These are phyloP conservation scores for Paraleonurus japonicus DNA, from an alignment of 257 asterid species.

Conservation along the genomic window DNA sequence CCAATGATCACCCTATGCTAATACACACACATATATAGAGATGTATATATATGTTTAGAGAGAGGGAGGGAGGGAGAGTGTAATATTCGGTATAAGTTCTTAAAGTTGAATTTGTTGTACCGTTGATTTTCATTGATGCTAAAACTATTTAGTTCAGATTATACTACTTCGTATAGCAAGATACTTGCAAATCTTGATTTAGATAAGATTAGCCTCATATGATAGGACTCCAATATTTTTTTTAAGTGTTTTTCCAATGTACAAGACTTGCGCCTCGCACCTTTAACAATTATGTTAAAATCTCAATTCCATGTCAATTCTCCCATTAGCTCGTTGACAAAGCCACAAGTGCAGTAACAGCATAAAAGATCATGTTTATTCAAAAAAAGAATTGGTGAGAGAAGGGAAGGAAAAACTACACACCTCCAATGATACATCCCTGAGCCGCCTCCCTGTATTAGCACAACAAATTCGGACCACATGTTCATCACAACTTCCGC, in stretches of 20 bases:
- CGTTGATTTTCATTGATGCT: background rate
- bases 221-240: too few relatives aligned
- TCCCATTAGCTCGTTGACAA: background rate
- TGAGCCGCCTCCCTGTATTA: slow-evolving; percentile 86
- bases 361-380: background rate
- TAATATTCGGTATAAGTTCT: background rate
- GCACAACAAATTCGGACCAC: slow-evolving; percentile 89
- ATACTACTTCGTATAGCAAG: too few relatives aligned
- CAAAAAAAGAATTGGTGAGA: slow-evolving; percentile 20
- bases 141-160: too few relatives aligned
- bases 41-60: too few relatives aligned
- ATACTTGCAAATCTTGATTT: too few relatives aligned
- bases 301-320: background rate
- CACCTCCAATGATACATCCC: slow-evolving; percentile 87
- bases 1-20: background rate
- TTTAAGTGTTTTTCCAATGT: too few relatives aligned
- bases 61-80: too few relatives aligned
- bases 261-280: too few relatives aligned
- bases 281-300: background rate
- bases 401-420: slow-evolving; percentile 13
- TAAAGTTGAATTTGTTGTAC: background rate
- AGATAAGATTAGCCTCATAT: too few relatives aligned
- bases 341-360: slow-evolving; percentile 5
- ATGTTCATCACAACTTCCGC: slow-evolving; percentile 97
- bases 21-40: too few relatives aligned